Evolutionary conservation across 2,329 filamentous ascomycete species (phyloP).

Genomic region (Ophiognomonia clavigignenti-juglandacearum): DNA sequence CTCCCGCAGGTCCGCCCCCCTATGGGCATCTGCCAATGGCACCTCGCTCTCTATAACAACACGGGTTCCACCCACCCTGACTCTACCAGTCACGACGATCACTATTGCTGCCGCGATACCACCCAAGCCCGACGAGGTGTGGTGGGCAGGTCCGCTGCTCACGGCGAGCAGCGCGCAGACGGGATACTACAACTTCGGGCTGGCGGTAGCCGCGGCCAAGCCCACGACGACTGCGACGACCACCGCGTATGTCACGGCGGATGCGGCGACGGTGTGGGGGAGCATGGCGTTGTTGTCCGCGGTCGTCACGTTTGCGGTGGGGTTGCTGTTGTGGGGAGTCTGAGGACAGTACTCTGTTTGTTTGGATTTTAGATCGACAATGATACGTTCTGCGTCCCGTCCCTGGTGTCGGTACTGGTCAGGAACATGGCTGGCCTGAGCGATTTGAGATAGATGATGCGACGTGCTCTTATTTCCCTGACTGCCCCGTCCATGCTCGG

Average conservation of each 20-base stretch:
- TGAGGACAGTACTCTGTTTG: too few species aligned
- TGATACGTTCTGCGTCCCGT: too few species aligned
- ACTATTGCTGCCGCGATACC: not conserved
- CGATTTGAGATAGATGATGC: too few species aligned
- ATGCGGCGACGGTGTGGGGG: slow-evolving; percentile 3
- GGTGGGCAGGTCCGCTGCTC: slow-evolving; percentile 4
- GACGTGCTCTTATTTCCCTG: too few species aligned
- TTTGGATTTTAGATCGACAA: too few species aligned
- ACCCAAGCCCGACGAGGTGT: not conserved
- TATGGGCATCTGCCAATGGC: not conserved
- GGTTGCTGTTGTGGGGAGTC: not conserved
- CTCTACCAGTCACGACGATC: slow-evolving; percentile 20
- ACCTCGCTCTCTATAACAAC: not conserved
- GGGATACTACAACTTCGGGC: not conserved
- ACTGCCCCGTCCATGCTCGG: too few species aligned
- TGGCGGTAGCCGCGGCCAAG: not conserved
- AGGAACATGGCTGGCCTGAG: too few species aligned
- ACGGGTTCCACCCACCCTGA: slow-evolving; percentile 17
- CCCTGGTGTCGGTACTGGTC: too few species aligned
- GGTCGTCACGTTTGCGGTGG: not conserved
- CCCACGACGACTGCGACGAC: too few species aligned
- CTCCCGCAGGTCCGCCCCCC: slow-evolving; percentile 26
- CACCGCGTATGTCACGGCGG: slow-evolving; percentile 1
- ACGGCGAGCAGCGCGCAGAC: not conserved
- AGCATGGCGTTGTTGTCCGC: not conserved